phyloP scores from a whole-genome alignment of 345 rosid species.

The Melastoma malabathricum region DNA sequence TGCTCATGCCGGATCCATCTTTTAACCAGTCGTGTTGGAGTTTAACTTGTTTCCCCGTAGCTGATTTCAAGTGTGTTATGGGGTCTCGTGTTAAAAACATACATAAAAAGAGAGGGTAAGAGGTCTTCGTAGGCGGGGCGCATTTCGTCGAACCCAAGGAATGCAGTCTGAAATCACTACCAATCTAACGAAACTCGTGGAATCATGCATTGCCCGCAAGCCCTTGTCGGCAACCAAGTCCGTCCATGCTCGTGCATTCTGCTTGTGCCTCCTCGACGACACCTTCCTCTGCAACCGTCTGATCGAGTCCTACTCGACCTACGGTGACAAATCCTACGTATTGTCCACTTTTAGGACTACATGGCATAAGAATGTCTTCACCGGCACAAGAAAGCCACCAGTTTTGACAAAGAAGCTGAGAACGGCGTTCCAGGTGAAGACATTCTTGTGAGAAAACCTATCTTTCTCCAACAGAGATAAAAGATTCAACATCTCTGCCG shows the following conservation, averaged over 20 bases:
- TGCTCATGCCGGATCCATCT: too few species aligned
- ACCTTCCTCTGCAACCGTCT: slow-evolving; percentile 58
- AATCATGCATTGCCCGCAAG: slow-evolving; percentile 32
- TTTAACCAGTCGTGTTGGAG: too few species aligned
- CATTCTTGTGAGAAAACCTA: slow-evolving; percentile 45
- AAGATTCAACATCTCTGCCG: slow-evolving; percentile 89
- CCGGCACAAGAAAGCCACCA: too few species aligned
- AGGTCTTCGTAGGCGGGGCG: too few species aligned
- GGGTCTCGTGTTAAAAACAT: too few species aligned
- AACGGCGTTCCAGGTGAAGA: too few species aligned
- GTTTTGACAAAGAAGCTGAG: too few species aligned
- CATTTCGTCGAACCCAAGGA: too few species aligned
- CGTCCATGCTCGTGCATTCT: slow-evolving; percentile 31
- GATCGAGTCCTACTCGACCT: slow-evolving; percentile 38
- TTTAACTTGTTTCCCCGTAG: too few species aligned
- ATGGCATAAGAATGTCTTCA: slow-evolving; percentile 40
- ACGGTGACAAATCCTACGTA: slow-evolving; percentile 21
- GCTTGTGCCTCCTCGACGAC: slow-evolving; percentile 21
- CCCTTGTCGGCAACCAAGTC: slow-evolving; percentile 29
- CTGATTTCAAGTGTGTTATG: too few species aligned
- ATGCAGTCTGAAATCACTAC: background rate
- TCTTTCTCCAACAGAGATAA: slow-evolving; percentile 48
- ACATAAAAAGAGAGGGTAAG: too few species aligned
- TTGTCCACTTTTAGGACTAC: slow-evolving; percentile 27
- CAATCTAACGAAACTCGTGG: slow-evolving; percentile 29